Percentiles rank a stretch among this genome's conserved stretches.
Evolutionary conservation across 179 eudicot genomes (phyloP).

Genomic region (Nepenthes alata): DNA sequence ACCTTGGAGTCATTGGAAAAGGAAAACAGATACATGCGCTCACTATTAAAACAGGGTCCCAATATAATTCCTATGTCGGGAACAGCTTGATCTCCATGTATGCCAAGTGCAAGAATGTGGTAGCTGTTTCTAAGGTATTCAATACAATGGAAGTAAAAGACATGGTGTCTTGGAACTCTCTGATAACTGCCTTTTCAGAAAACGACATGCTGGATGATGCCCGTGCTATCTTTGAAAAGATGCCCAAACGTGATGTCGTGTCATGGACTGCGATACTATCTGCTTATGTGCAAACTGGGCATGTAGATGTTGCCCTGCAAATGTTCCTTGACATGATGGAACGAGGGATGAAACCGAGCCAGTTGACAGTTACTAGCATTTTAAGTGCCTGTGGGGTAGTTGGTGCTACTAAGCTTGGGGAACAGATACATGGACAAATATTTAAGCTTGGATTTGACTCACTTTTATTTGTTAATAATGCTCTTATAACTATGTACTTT

Average conservation of each 20-base stretch:
- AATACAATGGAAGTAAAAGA: slow-evolving; percentile 25
- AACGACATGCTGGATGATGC: slow-evolving; percentile 29
- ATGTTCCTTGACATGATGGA: slow-evolving; percentile 27
- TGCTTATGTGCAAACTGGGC: slow-evolving; percentile 27
- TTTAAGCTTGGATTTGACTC: slow-evolving; percentile 29
- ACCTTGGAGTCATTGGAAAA: slow-evolving; percentile 22
- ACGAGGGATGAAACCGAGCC: slow-evolving; percentile 23
- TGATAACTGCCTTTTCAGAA: slow-evolving; percentile 23
- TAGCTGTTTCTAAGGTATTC: slow-evolving; percentile 35
- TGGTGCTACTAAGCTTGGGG: slow-evolving; percentile 29
- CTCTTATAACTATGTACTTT: slow-evolving; percentile 35
- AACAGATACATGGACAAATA: slow-evolving; percentile 31
- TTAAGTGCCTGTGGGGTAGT: slow-evolving; percentile 29
- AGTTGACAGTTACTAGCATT: slow-evolving; percentile 21
- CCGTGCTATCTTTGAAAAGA: slow-evolving; percentile 24
- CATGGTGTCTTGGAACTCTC: slow-evolving; percentile 34
- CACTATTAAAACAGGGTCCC: slow-evolving; percentile 21
- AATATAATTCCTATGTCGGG: slow-evolving; percentile 21
- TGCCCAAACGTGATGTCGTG: slow-evolving; percentile 37
- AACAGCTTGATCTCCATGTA: slow-evolving; percentile 43
- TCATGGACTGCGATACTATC: slow-evolving; percentile 42
- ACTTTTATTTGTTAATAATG: slow-evolving; percentile 24
- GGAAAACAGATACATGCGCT: slow-evolving; percentile 41
- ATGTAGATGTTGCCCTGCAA: slow-evolving; percentile 23
- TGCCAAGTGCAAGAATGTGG: slow-evolving; percentile 30